These are phyloP conservation scores for Conticribra guillardii DNA, from an alignment of 108 stramenopile genomes.

Conservation along the genomic window DNA sequence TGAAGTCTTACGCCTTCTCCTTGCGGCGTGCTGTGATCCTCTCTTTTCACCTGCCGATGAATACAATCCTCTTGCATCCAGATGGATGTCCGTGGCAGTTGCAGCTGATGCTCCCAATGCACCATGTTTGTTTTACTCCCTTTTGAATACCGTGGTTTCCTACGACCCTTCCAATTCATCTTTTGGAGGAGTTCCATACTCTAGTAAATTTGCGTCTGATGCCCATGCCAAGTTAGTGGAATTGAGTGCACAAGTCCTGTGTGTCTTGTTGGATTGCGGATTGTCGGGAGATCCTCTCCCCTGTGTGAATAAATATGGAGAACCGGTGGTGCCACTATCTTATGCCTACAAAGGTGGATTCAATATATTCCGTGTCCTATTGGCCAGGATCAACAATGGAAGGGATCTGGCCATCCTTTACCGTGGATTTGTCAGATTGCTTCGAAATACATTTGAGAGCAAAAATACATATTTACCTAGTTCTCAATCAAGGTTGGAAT, in stretches of 20 bases:
- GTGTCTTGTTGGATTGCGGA: conserved; percentile 90
- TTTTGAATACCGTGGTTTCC: conserved; percentile 88
- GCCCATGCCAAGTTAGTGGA: conserved; percentile 80
- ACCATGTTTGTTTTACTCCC: conserved; percentile 88
- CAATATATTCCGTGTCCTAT: conserved; percentile 88
- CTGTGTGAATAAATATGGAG: conserved; percentile 63
- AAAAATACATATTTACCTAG: conserved; percentile 81
- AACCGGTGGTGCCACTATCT: conserved; percentile 65
- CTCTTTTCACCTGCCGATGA: conserved; percentile 90
- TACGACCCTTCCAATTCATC: conserved; percentile 83
- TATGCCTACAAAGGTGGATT: conserved; percentile 75
- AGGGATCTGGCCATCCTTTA: conserved; percentile 83
- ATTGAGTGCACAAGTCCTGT: conserved; percentile 85
- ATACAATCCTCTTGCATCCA: conserved; percentile 86
- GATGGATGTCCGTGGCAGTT: conserved; percentile 89
- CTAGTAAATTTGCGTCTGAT: conserved; percentile 55
- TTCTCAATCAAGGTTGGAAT: conserved; percentile 71
- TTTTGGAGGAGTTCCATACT: conserved; percentile 66
- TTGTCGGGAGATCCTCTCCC: conserved; percentile 73
- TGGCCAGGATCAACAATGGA: conserved; percentile 77
- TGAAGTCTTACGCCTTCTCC: conserved; percentile 92
- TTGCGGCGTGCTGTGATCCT: conserved; percentile 90
- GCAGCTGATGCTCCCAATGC: conserved; percentile 94
- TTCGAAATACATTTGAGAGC: conserved; percentile 85
- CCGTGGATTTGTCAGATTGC: conserved; percentile 85